Base-by-base conservation (phyloP, 192 early-diverging fungal species). In the Phycomyces blakesleeanus region DNA sequence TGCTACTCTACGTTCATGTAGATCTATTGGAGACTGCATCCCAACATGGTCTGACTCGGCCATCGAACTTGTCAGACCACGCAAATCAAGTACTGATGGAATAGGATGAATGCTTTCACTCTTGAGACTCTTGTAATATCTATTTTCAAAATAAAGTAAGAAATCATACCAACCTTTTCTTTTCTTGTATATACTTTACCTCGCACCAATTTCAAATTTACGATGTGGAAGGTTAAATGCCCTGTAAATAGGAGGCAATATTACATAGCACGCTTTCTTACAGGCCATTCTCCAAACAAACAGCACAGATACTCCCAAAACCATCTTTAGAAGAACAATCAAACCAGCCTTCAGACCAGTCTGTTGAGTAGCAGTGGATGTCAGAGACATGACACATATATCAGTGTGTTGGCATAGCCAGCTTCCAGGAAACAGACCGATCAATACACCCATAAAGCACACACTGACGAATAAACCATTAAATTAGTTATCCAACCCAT, bases 361-460 rank as follows among this genome's bases (percentile, higher is more conserved):
- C n/a, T 26, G 22, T 16, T 58, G 29, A 39, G 22, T 37, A 21
- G 54, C 41, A 18, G 59, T 25, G 14, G 59, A 40, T 2, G 20
- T 22, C 6, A 69, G 47, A 5, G 59, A 59, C 21, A 60, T 15
- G 9, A 29, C 18, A 56, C 67, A 69, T 9, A 38, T 47, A 12
- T 61, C 67, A 14, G 67, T 29, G 8, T 47, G 29, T 11, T 61
- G 20, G 50, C 64, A 71, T 15, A 71, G 63, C 78, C 85, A 89
- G 49, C 79, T 78, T 39, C 84, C 86, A 24, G 82, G 73, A 25
- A 83, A 61, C 2, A 87, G 20, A 11, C 89, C 89, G 26, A 83
- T 79, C 20, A 85, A 56, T 0, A 83, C 85, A 21, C 81, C 85
- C 58, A 87, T 74, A 63, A 86, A 89, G 18, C 83, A 81, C 22